Evolutionary conservation across 73 alveolate species (phyloP), one percentile per base, ranked within the genome.

Genomic region (Breviolum minutum): DNA sequence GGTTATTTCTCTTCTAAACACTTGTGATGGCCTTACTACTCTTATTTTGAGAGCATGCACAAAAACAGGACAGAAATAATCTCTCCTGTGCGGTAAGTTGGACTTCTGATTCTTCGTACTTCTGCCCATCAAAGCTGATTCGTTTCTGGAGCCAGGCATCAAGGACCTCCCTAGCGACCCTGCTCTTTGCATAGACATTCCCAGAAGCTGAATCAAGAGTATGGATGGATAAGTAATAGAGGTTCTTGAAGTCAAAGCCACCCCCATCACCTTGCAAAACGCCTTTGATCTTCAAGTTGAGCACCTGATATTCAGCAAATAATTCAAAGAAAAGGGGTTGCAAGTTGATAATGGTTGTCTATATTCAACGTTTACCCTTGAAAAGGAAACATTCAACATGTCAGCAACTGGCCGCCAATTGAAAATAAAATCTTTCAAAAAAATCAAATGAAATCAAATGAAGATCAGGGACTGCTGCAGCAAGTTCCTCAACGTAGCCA

Each of bases 401-500:
- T 68, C 77, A 68, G 24, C 24, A 22, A 68, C 24, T 68, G 54
- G 17, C 77, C 17, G 4, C 17, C 24, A 68, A 68, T 6, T 22
- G 24, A 68, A 17, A 14, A 68, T 68, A 6, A 4, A 14, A 22
- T 2, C 17, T 68, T 14, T 17, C 77, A 68, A 68, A 68, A 68
- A 66, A 14, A 9, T 74, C 84, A 9, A 9, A 9, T 13, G 29
- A 74, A 26, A 13, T 19, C 13, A 74, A 19, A 5, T 40, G 13
- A n/a, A 11, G 85, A 27, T 12, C 19, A 19, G 60, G 17, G 17
- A 76, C 85, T 19, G 85, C 85, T 76, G 85, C n/a, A 12, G 60
- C 85, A 8, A 76, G 60, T 24, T 76, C 85, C 85, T 76, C 85
- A 76, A 76, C 85, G 5, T 76, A 76, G 19, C 85, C 85, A 76